phyloP scores from a whole-genome alignment of 371 early-diverging fungal species.

The Apophysomyces trapeziformis region DNA sequence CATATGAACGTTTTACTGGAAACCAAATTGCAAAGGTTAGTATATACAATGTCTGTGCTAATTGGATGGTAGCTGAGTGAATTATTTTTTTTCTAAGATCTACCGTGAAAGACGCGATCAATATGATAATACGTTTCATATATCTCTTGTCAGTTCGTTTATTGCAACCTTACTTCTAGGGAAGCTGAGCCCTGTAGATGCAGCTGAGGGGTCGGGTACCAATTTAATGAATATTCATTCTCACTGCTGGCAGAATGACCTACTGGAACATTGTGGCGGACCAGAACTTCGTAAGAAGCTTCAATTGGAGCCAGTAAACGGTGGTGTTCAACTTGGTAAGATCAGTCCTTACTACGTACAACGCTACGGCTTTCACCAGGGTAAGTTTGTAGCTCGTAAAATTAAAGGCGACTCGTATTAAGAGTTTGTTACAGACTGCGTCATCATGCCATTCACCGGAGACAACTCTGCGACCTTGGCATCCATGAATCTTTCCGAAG shows the following conservation, averaged over 20 bases:
- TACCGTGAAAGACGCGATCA: slow-evolving; percentile 30
- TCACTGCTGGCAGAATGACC: slow-evolving; percentile 56
- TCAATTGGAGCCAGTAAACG: slow-evolving; percentile 44
- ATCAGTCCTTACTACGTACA: slow-evolving; percentile 53
- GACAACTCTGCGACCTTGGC: slow-evolving; percentile 81
- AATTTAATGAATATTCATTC: slow-evolving; percentile 75
- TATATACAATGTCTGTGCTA: background rate
- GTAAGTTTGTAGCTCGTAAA: slow-evolving; percentile 32
- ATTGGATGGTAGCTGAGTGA: background rate
- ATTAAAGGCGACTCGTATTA: background rate
- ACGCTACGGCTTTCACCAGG: slow-evolving; percentile 60
- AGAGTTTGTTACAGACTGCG: slow-evolving; percentile 47
- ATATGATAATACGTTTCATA: slow-evolving; percentile 55
- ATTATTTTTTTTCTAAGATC: slow-evolving; percentile 25
- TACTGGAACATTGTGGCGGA: slow-evolving; percentile 54
- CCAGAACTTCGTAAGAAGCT: slow-evolving; percentile 41
- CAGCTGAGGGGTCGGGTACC: slow-evolving; percentile 83
- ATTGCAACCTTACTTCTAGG: slow-evolving; percentile 71
- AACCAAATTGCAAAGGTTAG: slow-evolving; percentile 75
- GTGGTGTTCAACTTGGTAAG: slow-evolving; percentile 42
- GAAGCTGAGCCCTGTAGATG: slow-evolving; percentile 66
- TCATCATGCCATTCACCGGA: slow-evolving; percentile 77
- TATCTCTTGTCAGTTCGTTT: slow-evolving; percentile 79
- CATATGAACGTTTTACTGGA: slow-evolving; percentile 83
- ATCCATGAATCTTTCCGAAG: slow-evolving; percentile 61